Evolutionary conservation across 1,139 yeast species (phyloP), one percentile per base, ranked within the genome.

Genomic region (Yamadazyma pseudoaaseri): DNA sequence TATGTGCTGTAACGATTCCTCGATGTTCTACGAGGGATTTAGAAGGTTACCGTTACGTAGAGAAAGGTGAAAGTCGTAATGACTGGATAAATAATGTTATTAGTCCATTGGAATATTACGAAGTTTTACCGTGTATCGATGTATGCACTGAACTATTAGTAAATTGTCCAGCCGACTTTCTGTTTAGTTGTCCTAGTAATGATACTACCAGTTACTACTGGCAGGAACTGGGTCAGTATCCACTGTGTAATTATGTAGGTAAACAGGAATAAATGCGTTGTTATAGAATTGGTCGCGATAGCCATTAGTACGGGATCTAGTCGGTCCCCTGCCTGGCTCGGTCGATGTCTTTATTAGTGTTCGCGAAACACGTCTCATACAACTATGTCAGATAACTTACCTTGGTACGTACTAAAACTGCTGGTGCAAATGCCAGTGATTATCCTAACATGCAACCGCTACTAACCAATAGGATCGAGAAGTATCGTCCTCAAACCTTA

Each of bases 1-100:
- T 92, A 13, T 92, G 98, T 60, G 74, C 95, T 0, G 87, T 86
- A 4, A 70, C 89, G 0, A 85, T 92, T n/a, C 97, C 98, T 0
- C 65, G 97, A 22, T 92, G 98, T 50, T 70, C 83, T 1, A 65
- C 84, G 0, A 40, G 58, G 31, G 56, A 73, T 20, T 55, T 67
- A 5, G 51, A 71, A 0, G 79, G 76, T 11, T 77, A 79, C 51
- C 56, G 58, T 20, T 45, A 52, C 20, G 68, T 95, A 23, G 58
- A 61, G 3, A 59, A 59, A 2, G 71, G 71, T n/a, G 56, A 65
- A 6, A 80, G 86, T 6, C 68, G 98, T 38, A 86, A 76, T 47
- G 62, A 62, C 6, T 76, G 75, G 45, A 70, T 90, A 26, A 73
- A 78, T 44, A 60, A 70, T 1, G 51, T 62, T 1, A 66, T 92